Conservation (phyloP, 2,329 filamentous ascomycete genomes). For the Aspergillus pseudotamarii region DNA sequence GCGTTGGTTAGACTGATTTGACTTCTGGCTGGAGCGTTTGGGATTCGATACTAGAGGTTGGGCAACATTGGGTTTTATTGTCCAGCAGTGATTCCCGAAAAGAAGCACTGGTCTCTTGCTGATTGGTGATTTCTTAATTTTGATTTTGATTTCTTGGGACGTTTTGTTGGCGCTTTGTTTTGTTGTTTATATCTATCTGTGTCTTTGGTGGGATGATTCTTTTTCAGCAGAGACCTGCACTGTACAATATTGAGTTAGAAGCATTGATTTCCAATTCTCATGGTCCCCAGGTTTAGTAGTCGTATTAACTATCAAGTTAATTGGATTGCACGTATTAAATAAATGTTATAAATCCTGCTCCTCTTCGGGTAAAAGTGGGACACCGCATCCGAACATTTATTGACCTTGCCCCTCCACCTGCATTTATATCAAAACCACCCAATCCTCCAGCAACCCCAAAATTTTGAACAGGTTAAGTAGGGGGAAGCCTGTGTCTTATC, state of each 20-base stretch:
- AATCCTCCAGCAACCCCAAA: not conserved
- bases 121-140: not conserved
- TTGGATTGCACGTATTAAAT: not conserved
- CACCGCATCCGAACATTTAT: slow-evolving; percentile 10
- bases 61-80: not conserved
- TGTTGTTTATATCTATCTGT: not conserved
- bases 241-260: not conserved
- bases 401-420: not conserved
- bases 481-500: not conserved
- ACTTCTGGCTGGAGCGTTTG: slow-evolving; percentile 1
- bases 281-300: not conserved
- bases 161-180: not conserved
- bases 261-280: not conserved
- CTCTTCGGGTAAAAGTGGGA: slow-evolving; percentile 19
- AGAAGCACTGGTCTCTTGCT: not conserved
- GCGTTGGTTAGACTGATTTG: not conserved
- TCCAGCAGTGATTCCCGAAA: not conserved
- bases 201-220: not conserved
- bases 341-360: not conserved
- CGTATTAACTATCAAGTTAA: not conserved
- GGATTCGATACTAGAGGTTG: not conserved
- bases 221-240: not conserved
- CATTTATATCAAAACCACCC: not conserved
- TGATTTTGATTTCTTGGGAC: not conserved
- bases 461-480: too few relatives aligned